Percentiles rank a stretch among this genome's conserved stretches.
These are phyloP conservation scores for Chlorella sp. DNA, from an alignment of 139 green algal genomes.

Conservation along the genomic window DNA sequence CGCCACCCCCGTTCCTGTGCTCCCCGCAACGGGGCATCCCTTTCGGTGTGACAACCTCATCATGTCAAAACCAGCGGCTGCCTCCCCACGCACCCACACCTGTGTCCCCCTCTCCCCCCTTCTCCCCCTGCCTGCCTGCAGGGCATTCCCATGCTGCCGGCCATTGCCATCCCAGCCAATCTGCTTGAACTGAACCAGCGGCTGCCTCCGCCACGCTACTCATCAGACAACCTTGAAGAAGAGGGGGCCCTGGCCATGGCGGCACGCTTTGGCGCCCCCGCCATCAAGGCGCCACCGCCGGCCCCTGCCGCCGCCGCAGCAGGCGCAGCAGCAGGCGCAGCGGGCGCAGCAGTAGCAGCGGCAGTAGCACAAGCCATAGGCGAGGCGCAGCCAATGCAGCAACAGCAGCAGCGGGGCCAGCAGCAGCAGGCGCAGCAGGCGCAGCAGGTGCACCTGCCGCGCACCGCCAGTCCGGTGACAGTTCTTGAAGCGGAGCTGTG, in stretches of 20 bases:
- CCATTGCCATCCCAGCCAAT: conserved; percentile 1
- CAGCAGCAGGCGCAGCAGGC: neutral
- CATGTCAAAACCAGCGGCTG: too few relatives aligned
- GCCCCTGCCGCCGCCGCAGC: neutral
- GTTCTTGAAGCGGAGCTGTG: neutral
- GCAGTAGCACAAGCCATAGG: neutral
- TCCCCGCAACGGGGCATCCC: too few relatives aligned
- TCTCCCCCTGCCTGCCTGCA: neutral
- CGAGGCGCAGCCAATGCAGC: too few relatives aligned
- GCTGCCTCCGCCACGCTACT: neutral
- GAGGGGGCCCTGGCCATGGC: neutral
- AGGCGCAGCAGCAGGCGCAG: neutral
- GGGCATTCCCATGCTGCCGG: conserved; percentile 1
- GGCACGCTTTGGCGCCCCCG: neutral
- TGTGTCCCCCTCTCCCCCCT: too few relatives aligned
- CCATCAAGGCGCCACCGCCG: neutral
- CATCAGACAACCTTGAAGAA: neutral
- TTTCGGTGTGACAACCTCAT: too few relatives aligned
- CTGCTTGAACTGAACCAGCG: neutral
- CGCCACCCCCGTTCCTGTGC: too few relatives aligned
- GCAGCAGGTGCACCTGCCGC: neutral
- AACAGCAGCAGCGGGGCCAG: conserved; percentile 9
- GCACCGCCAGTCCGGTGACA: neutral
- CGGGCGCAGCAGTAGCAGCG: neutral
- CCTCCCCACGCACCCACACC: too few relatives aligned